phyloP scores from a whole-genome alignment of 768 basidiomycete genomes.

The Tulasnella sp. region DNA sequence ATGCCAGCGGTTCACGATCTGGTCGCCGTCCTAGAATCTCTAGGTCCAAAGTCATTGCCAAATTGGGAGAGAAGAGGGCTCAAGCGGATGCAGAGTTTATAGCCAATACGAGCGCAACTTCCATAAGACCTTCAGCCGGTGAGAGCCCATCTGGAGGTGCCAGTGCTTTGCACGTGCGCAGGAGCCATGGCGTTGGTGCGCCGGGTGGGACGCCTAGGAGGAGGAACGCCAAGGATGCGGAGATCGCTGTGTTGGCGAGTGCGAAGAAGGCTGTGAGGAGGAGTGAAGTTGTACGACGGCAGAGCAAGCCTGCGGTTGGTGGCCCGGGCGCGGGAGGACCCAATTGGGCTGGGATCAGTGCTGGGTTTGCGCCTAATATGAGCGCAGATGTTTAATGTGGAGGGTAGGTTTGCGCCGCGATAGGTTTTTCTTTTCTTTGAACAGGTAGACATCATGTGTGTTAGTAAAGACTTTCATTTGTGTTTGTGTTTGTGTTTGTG shows the following conservation, averaged over 20 bases:
- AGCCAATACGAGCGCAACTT: background rate
- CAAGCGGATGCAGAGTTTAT: background rate
- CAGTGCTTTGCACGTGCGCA: background rate
- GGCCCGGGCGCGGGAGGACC: background rate
- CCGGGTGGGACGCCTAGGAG: background rate
- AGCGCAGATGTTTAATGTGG: too few species aligned
- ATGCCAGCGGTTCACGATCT: background rate
- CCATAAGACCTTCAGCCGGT: background rate
- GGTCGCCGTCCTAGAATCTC: slow-evolving; percentile 16
- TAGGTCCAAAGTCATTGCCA: slow-evolving; percentile 17
- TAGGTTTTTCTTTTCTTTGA: too few species aligned
- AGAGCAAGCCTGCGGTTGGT: too few species aligned
- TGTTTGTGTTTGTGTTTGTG: too few species aligned
- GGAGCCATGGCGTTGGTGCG: slow-evolving; percentile 3
- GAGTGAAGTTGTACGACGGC: slow-evolving; percentile 3
- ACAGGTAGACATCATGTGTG: too few species aligned
- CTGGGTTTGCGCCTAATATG: too few species aligned
- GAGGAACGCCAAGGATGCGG: background rate
- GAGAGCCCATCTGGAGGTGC: background rate
- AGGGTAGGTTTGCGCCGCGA: too few species aligned
- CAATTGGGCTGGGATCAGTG: background rate
- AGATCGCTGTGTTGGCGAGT: slow-evolving; percentile 1
- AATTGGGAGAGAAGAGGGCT: slow-evolving; percentile 15
- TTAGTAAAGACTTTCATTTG: too few species aligned
- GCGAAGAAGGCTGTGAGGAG: slow-evolving; percentile 16